Evolutionary conservation across 306 rosid species (phyloP).

Genomic region (Cicer bijugum): DNA sequence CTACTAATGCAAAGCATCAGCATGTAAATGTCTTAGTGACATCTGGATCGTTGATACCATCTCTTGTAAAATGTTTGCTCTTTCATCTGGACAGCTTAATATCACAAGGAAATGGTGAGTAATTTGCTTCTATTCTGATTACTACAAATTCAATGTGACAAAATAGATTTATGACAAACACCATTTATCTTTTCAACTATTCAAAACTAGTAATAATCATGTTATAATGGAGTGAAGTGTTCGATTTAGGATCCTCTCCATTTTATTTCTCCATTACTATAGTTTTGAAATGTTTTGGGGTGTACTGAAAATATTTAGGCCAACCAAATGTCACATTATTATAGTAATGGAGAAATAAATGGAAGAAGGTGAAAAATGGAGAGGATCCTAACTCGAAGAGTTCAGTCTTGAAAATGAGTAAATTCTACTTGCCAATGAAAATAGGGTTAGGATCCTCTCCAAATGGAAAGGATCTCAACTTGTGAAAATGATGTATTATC

Average conservation of each 20-base stretch:
- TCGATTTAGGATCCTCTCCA: neutral
- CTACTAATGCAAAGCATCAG: constrained; percentile 51
- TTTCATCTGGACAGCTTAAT: constrained; percentile 70
- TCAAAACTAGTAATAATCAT: constrained; percentile 22
- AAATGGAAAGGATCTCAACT: too few species aligned
- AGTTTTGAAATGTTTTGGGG: too few species aligned
- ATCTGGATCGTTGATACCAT: constrained; percentile 88
- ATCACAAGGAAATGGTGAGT: constrained; percentile 75
- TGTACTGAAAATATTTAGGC: too few species aligned
- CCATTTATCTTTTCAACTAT: constrained; percentile 20
- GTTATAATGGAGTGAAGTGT: neutral
- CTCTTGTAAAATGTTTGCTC: constrained; percentile 89
- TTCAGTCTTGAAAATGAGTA: constrained; percentile 9
- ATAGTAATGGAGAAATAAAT: too few species aligned
- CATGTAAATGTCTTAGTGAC: constrained; percentile 80
- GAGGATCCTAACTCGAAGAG: neutral
- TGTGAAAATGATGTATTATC: constrained; percentile 3
- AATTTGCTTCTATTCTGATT: constrained; percentile 26
- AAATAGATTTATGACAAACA: constrained; percentile 1
- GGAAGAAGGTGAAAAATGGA: too few species aligned
- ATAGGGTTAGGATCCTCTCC: too few species aligned
- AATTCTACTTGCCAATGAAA: neutral
- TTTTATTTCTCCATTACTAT: too few species aligned
- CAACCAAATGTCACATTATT: too few species aligned
- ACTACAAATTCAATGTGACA: constrained; percentile 17